Conservation (phyloP, 768 basidiomycete species). For the Boletus eberwhitei region DNA sequence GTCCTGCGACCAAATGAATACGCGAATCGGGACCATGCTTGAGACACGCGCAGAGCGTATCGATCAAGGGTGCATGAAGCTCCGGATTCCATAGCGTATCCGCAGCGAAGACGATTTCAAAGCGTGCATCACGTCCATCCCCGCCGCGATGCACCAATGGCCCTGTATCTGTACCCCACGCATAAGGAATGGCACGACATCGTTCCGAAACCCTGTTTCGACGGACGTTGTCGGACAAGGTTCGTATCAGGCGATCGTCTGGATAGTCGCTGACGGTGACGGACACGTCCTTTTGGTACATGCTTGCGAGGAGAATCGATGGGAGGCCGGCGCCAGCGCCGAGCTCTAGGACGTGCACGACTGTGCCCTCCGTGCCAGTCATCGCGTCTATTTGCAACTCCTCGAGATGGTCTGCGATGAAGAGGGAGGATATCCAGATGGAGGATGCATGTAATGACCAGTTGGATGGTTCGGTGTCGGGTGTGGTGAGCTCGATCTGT, state of each 20-base stretch:
- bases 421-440: constrained; percentile 68
- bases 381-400: constrained; percentile 39
- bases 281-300: constrained; percentile 32
- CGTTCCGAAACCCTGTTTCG: constrained; percentile 45
- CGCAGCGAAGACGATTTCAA: constrained; percentile 68
- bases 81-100: constrained; percentile 79
- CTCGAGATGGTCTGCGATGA: constrained; percentile 61
- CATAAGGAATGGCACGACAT: constrained; percentile 55
- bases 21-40: constrained; percentile 43
- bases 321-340: constrained; percentile 76
- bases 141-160: constrained; percentile 12
- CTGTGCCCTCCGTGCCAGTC: constrained; percentile 8
- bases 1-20: constrained; percentile 63
- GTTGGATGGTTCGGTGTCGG: constrained; percentile 64
- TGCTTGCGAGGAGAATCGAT: constrained; percentile 60
- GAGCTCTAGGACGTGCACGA: constrained; percentile 56
- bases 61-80: constrained; percentile 50
- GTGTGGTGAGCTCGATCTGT: constrained; percentile 48
- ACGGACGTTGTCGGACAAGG: constrained; percentile 54
- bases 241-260: constrained; percentile 55
- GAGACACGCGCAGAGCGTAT: constrained; percentile 49
- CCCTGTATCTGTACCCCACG: constrained; percentile 56
- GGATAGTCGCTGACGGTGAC: constrained; percentile 72
- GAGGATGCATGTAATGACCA: constrained; percentile 78
- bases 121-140: constrained; percentile 33